A percentile compares a stretch with the other conserved stretches of the same genome.
phyloP scores from a whole-genome alignment of 345 rosid genomes.

The Geranium rotundifolium region DNA sequence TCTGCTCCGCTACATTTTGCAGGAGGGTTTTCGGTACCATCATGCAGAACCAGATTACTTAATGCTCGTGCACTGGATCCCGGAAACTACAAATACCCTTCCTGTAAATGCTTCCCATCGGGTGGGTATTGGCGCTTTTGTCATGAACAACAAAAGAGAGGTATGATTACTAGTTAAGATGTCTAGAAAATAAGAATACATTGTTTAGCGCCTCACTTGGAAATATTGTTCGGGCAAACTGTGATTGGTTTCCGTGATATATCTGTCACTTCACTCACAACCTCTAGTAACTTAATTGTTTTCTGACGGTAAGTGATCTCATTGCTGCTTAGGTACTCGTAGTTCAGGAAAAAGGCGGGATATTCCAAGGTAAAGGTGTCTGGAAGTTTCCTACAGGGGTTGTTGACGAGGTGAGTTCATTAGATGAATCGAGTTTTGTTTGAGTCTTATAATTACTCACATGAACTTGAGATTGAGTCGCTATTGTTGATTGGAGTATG shows the following conservation, averaged over 20 bases:
- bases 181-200: too few relatives aligned
- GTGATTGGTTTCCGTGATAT: too few relatives aligned
- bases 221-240: neutral
- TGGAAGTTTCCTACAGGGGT: conserved; percentile 92
- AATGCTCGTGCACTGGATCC: conserved; percentile 87
- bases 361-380: conserved; percentile 38
- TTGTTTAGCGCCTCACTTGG: neutral
- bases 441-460: too few relatives aligned
- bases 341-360: conserved; percentile 70
- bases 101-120: conserved; percentile 86
- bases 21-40: conserved; percentile 93
- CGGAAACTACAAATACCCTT: conserved; percentile 42
- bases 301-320: too few relatives aligned
- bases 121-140: conserved; percentile 68
- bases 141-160: conserved; percentile 67
- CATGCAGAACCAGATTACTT: conserved; percentile 76
- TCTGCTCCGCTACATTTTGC: neutral
- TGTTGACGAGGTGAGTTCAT: conserved; percentile 49
- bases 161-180: conserved; percentile 17
- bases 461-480: neutral
- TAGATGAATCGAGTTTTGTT: neutral
- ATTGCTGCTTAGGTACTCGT: conserved; percentile 41
- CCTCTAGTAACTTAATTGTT: too few relatives aligned
- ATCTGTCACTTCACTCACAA: too few relatives aligned
- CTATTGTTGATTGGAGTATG: neutral